Percentiles rank a stretch among this genome's conserved stretches.
These are phyloP conservation scores for Paraphaeosphaeria sporulosa DNA, from an alignment of 2,329 filamentous ascomycete genomes.

Conservation along the genomic window DNA sequence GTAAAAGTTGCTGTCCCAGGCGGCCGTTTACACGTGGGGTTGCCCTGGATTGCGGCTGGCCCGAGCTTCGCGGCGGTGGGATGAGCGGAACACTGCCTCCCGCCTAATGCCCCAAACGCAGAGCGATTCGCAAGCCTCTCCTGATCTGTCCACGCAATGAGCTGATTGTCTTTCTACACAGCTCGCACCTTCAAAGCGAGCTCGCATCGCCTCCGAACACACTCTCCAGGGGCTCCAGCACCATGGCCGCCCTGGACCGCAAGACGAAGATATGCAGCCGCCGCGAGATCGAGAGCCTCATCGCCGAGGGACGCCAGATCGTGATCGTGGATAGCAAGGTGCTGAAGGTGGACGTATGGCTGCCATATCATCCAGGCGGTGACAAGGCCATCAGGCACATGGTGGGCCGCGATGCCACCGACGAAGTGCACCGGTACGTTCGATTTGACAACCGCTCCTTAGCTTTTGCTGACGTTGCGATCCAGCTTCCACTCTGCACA, in stretches of 20 bases:
- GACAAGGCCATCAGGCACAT: conserved; percentile 91
- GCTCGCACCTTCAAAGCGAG: background rate
- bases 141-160: conserved; percentile 5
- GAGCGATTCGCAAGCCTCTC: background rate
- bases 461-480: conserved; percentile 14
- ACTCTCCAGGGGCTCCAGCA: conserved; percentile 15
- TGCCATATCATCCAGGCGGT: conserved; percentile 89
- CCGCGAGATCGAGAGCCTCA: conserved; percentile 78
- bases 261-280: conserved; percentile 64
- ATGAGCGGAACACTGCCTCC: conserved; percentile 3
- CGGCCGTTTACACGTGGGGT: conserved; percentile 14
- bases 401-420: conserved; percentile 91
- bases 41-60: conserved; percentile 7
- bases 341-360: conserved; percentile 86
- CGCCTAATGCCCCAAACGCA: conserved; percentile 1
- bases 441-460: conserved; percentile 2
- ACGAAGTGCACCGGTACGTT: conserved; percentile 87
- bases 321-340: conserved; percentile 84
- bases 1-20: background rate
- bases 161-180: background rate
- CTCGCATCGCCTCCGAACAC: conserved; percentile 3
- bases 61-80: conserved; percentile 19
- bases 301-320: conserved; percentile 80
- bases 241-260: conserved; percentile 41
- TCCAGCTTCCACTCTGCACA: conserved; percentile 81